These are phyloP conservation scores for Silybum marianum DNA, from an alignment of 129 eudicot genomes.

Conservation along the genomic window DNA sequence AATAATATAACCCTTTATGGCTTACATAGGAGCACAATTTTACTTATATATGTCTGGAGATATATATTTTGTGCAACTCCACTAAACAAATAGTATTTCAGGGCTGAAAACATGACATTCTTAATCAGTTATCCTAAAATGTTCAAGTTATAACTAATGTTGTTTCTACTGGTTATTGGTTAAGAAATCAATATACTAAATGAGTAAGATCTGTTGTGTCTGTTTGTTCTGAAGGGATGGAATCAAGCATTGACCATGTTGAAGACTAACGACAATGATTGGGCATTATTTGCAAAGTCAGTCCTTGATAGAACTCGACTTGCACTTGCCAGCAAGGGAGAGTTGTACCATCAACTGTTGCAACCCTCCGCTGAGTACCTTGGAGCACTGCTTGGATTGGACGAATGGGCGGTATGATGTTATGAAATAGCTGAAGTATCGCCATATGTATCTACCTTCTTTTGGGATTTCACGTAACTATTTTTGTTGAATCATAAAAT, in stretches of 20 bases:
- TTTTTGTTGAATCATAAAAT: not conserved
- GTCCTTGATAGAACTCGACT: slow-evolving; percentile 98
- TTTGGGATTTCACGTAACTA: not conserved
- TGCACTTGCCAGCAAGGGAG: slow-evolving; percentile 93
- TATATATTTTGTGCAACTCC: not conserved
- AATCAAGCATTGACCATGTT: slow-evolving; percentile 65
- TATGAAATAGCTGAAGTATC: not conserved
- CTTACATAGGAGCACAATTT: not conserved
- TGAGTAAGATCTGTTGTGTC: slow-evolving; percentile 7
- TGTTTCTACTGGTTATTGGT: not conserved
- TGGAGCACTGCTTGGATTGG: slow-evolving; percentile 86
- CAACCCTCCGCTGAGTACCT: slow-evolving; percentile 99
- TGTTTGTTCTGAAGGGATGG: slow-evolving; percentile 73
- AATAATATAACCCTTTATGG: not conserved
- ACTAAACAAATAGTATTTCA: not conserved
- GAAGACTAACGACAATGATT: slow-evolving; percentile 54
- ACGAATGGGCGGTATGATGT: slow-evolving; percentile 76
- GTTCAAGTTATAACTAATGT: not conserved
- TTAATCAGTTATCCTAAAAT: not conserved
- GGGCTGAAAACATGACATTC: not conserved
- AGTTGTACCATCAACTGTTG: slow-evolving; percentile 75
- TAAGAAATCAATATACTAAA: not conserved
- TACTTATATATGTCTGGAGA: not conserved
- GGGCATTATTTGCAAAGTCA: slow-evolving; percentile 96
- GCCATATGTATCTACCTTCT: not conserved